phyloP scores from a whole-genome alignment of 2,329 filamentous ascomycete genomes.

The Amauroascus niger region DNA sequence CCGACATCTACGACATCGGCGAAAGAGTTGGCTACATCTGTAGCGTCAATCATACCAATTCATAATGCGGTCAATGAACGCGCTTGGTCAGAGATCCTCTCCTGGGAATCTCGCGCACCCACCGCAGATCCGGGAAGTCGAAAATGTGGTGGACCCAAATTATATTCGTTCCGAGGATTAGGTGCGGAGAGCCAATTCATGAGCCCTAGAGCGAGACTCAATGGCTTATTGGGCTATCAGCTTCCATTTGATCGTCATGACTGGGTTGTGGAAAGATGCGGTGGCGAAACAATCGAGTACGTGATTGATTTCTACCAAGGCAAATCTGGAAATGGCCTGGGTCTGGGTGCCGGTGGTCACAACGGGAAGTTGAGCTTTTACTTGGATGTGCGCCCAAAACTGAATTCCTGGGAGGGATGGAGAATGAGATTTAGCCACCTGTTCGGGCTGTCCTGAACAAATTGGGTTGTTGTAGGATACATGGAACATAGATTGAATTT shows the following conservation, averaged over 20 bases:
- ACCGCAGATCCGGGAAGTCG: conserved; percentile 47
- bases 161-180: conserved; percentile 71
- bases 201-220: conserved; percentile 74
- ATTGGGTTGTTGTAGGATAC: not conserved
- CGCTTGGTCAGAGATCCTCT: conserved; percentile 83
- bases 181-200: conserved; percentile 45
- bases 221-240: conserved; percentile 77
- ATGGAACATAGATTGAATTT: not conserved
- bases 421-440: conserved; percentile 46
- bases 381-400: conserved; percentile 55
- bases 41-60: conserved; percentile 87
- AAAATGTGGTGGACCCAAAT: conserved; percentile 65
- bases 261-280: conserved; percentile 92
- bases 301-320: conserved; percentile 98
- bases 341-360: conserved; percentile 22
- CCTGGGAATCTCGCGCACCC: conserved; percentile 68
- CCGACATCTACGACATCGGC: conserved; percentile 41
- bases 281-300: conserved; percentile 66
- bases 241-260: conserved; percentile 92
- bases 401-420: conserved; percentile 54
- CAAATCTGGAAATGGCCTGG: conserved; percentile 36
- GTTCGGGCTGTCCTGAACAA: conserved; percentile 34
- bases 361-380: conserved; percentile 50
- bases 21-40: conserved; percentile 53
- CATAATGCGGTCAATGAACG: conserved; percentile 98